These are phyloP conservation scores for Pleodorina starrii DNA, from an alignment of 139 green algal species.

Conservation along the genomic window DNA sequence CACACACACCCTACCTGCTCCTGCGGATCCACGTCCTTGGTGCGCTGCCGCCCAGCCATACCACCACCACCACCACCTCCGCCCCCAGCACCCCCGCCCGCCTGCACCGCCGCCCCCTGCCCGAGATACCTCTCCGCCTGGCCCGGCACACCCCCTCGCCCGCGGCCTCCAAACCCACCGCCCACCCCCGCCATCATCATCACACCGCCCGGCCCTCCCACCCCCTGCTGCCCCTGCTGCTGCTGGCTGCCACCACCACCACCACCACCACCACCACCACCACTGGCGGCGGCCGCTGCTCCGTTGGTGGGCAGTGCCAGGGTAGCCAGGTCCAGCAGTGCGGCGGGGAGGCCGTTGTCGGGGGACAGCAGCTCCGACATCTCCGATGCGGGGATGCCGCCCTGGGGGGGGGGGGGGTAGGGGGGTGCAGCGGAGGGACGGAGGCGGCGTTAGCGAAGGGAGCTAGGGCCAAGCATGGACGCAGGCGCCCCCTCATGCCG, in stretches of 20 bases:
- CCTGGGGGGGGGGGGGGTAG: neutral
- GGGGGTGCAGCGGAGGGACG: neutral
- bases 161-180: neutral
- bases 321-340: constrained; percentile 50
- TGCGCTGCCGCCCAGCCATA: neutral
- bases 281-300: too few species aligned
- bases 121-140: neutral
- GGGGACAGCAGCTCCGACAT: constrained; percentile 31
- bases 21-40: constrained; percentile 33
- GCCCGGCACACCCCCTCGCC: neutral
- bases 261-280: too few species aligned
- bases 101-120: neutral
- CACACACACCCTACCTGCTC: constrained; percentile 37
- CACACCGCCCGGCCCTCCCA: neutral
- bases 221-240: neutral
- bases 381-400: neutral
- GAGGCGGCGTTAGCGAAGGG: too few species aligned
- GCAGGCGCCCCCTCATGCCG: too few species aligned
- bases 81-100: neutral
- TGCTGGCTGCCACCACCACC: neutral
- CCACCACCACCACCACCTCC: neutral
- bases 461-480: too few species aligned
- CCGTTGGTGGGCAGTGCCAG: constrained; percentile 12
- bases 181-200: neutral
- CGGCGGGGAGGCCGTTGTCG: constrained; percentile 36